These are phyloP conservation scores for Candida nemodendra DNA, from an alignment of 805 yeast genomes.

Conservation along the genomic window DNA sequence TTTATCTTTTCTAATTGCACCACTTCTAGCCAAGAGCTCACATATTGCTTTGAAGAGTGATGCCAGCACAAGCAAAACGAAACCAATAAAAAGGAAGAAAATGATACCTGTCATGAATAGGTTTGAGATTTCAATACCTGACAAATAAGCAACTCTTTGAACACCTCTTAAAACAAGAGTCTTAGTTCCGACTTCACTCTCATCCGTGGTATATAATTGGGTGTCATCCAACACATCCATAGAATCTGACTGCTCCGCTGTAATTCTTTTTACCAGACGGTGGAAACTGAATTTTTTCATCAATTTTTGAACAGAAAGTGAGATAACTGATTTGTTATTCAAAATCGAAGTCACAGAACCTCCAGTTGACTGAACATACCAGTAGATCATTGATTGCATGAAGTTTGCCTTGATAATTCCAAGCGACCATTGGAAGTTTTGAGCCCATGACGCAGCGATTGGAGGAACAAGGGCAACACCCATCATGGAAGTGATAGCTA, in stretches of 20 bases:
- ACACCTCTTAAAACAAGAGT: slow-evolving; percentile 86
- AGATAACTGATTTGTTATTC: slow-evolving; percentile 58
- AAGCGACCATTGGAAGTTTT: slow-evolving; percentile 94
- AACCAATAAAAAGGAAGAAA: slow-evolving; percentile 77
- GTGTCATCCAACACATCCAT: slow-evolving; percentile 48
- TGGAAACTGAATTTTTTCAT: slow-evolving; percentile 8
- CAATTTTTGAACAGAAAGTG: slow-evolving; percentile 79
- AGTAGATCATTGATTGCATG: slow-evolving; percentile 80
- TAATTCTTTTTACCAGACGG: slow-evolving; percentile 36
- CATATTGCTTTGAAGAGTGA: slow-evolving; percentile 65
- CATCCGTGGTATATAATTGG: slow-evolving; percentile 65
- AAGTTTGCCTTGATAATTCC: slow-evolving; percentile 78
- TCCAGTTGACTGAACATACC: slow-evolving; percentile 96
- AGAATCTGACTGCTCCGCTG: slow-evolving; percentile 41
- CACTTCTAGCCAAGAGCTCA: slow-evolving; percentile 60
- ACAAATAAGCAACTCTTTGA: slow-evolving; percentile 82
- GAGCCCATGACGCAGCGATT: slow-evolving; percentile 97
- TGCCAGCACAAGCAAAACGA: slow-evolving; percentile 53
- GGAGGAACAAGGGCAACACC: slow-evolving; percentile 93
- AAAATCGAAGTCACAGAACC: slow-evolving; percentile 80
- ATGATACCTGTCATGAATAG: slow-evolving; percentile 84
- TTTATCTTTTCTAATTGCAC: slow-evolving; percentile 58
- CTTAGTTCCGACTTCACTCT: slow-evolving; percentile 60
- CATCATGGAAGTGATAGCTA: slow-evolving; percentile 93
- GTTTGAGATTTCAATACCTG: slow-evolving; percentile 82